Percentiles rank a stretch among this genome's conserved stretches.
phyloP scores from a whole-genome alignment of 2,329 filamentous ascomycete genomes.

The Pestalotiopsis sp. region DNA sequence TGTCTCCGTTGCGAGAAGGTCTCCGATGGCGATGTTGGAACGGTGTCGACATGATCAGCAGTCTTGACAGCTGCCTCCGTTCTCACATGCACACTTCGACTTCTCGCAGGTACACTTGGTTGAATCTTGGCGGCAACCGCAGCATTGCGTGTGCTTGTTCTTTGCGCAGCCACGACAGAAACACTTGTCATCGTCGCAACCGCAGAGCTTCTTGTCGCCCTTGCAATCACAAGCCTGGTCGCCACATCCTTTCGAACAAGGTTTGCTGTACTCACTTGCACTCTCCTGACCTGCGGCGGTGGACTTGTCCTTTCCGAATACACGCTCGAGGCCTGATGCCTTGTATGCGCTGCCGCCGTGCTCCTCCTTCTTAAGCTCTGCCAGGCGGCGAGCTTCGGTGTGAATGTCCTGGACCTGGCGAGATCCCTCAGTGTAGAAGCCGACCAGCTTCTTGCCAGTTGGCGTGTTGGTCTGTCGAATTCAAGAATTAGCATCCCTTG shows the following conservation, averaged over 20 bases:
- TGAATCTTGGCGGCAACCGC: background rate
- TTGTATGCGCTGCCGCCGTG: slow-evolving; percentile 62
- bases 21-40: background rate
- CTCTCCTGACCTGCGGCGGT: slow-evolving; percentile 22
- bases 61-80: background rate
- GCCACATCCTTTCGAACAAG: background rate
- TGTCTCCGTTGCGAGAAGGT: background rate
- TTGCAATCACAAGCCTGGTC: slow-evolving; percentile 16
- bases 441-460: slow-evolving; percentile 83
- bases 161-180: background rate
- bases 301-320: slow-evolving; percentile 57
- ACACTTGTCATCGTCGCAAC: slow-evolving; percentile 1
- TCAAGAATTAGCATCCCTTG: background rate
- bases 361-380: slow-evolving; percentile 79
- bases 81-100: background rate
- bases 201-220: background rate
- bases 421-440: slow-evolving; percentile 83
- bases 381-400: slow-evolving; percentile 83
- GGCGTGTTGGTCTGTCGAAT: slow-evolving; percentile 64
- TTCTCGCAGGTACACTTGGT: background rate
- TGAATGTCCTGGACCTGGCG: slow-evolving; percentile 96
- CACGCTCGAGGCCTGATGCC: slow-evolving; percentile 58
- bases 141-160: background rate
- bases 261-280: slow-evolving; percentile 20
- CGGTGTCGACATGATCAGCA: background rate